These are phyloP conservation scores for Blastobotrys peoriensis DNA, from an alignment of 805 yeast genomes.

Conservation along the genomic window DNA sequence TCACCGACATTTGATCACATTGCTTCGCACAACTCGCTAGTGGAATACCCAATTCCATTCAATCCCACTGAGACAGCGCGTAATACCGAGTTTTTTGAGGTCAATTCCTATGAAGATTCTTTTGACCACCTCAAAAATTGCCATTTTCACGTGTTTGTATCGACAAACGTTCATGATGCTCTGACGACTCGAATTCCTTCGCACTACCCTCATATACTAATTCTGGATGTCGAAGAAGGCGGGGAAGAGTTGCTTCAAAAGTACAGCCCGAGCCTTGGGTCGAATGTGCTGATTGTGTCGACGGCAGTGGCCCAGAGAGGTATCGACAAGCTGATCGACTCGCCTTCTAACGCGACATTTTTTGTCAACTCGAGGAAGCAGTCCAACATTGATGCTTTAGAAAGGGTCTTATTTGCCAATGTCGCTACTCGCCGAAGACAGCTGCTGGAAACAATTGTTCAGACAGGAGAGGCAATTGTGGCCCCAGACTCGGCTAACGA, in stretches of 20 bases:
- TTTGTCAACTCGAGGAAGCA: conserved; percentile 18
- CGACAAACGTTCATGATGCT: conserved; percentile 17
- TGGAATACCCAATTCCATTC: conserved; percentile 26
- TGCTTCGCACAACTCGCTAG: conserved; percentile 29
- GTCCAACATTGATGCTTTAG: conserved; percentile 23
- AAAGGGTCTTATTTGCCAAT: conserved; percentile 15
- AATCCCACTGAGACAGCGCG: conserved; percentile 20
- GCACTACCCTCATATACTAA: conserved; percentile 19
- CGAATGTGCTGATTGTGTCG: conserved; percentile 13
- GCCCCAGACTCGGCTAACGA: conserved; percentile 10
- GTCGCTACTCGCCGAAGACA: conserved; percentile 13
- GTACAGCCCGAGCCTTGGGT: conserved; percentile 8
- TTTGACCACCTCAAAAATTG: conserved; percentile 25
- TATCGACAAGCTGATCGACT: conserved; percentile 20
- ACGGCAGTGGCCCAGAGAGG: conserved; percentile 22
- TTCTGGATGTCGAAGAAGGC: conserved; percentile 11
- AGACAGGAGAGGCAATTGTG: conserved; percentile 27
- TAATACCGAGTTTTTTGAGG: conserved; percentile 27
- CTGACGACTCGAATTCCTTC: conserved; percentile 14
- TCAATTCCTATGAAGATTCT: conserved; percentile 24
- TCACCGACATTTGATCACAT: conserved; percentile 25
- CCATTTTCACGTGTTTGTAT: conserved; percentile 23
- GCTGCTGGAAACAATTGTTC: conserved; percentile 21
- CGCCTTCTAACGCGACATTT: conserved; percentile 24
- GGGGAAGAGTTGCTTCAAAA: background rate